phyloP scores from a whole-genome alignment of 805 yeast species.

The Zygosaccharomyces pseudorouxii region DNA sequence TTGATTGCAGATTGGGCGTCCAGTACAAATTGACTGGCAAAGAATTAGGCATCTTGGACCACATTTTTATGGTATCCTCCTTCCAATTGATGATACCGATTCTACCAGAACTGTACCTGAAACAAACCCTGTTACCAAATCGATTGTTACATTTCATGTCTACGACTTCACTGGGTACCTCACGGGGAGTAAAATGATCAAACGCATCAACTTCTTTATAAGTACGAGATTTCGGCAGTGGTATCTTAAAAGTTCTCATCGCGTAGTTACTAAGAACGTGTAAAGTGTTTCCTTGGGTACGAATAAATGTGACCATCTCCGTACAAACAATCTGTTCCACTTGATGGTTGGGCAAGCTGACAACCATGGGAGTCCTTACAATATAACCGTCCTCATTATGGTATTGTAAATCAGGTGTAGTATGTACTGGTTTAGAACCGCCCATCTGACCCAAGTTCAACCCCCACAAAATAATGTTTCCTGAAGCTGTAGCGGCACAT shows the following conservation, averaged over 20 bases:
- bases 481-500: conserved; percentile 47
- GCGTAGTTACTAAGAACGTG: conserved; percentile 56
- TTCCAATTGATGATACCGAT: conserved; percentile 36
- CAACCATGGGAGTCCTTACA: conserved; percentile 17
- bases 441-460: conserved; percentile 81
- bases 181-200: conserved; percentile 36
- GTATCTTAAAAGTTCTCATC: conserved; percentile 48
- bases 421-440: conserved; percentile 35
- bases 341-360: conserved; percentile 21
- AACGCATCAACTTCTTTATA: conserved; percentile 29
- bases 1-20: conserved; percentile 54
- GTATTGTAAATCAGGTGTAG: conserved; percentile 43
- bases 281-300: conserved; percentile 53
- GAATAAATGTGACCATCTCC: conserved; percentile 65
- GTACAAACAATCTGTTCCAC: conserved; percentile 58
- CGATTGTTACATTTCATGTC: conserved; percentile 31
- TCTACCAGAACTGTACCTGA: conserved; percentile 59
- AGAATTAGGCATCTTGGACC: conserved; percentile 38
- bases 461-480: conserved; percentile 66
- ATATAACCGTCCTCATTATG: conserved; percentile 38
- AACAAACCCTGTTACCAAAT: conserved; percentile 41
- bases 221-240: conserved; percentile 28
- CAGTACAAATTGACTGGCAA: conserved; percentile 51
- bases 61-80: conserved; percentile 21
- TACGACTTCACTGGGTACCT: conserved; percentile 28